Conservation (phyloP, 352 stramenopile genomes). For the Pythium aphanidermatum region DNA sequence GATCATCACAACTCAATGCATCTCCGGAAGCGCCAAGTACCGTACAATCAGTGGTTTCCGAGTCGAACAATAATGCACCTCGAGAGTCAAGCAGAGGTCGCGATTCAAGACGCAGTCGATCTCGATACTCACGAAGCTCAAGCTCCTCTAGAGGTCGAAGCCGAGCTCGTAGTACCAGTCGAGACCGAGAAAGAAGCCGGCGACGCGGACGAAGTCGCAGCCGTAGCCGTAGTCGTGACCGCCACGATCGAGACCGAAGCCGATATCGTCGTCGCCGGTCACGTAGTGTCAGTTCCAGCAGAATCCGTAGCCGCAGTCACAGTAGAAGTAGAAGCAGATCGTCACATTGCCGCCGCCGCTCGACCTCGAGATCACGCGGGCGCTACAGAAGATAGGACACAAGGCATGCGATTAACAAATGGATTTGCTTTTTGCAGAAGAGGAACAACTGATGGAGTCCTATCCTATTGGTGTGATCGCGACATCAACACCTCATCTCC, state of each 20-base stretch:
- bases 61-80: no score
- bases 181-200: no score
- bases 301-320: constrained; percentile 2
- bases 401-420: no score
- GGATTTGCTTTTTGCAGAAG: no score
- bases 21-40: no score
- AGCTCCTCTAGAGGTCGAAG: constrained; percentile 9
- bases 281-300: no score
- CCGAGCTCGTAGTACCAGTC: no score
- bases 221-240: constrained; percentile 19
- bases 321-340: constrained; percentile 11
- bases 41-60: no score
- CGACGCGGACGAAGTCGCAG: constrained; percentile 25
- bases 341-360: constrained; percentile 8
- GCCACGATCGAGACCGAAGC: no score
- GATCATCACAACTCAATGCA: no score
- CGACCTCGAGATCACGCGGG: constrained; percentile 21
- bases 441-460: not conserved
- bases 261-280: no score
- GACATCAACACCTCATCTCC: no score
- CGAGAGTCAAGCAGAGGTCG: constrained; percentile 7
- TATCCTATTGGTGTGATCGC: constrained; percentile 17
- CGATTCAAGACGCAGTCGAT: constrained; percentile 12
- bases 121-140: constrained; percentile 4
- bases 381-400: constrained; percentile 2